Percentiles rank a stretch among this genome's conserved stretches.
Evolutionary conservation across 2,329 filamentous ascomycete species (phyloP).

Genomic region (Neofusicoccum laricinum): DNA sequence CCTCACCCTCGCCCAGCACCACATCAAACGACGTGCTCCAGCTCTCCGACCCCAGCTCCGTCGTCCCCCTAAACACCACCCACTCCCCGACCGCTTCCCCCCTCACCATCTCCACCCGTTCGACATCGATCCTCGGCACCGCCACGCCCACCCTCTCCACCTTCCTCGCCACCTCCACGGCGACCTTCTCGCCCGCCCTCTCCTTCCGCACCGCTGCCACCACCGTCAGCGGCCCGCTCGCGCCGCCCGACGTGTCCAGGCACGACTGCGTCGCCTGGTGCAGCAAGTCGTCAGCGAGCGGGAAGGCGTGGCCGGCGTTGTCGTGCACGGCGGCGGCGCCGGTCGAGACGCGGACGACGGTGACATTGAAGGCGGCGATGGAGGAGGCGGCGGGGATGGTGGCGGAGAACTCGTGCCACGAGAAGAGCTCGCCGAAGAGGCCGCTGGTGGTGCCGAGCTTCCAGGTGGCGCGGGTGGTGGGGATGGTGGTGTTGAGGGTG

Average conservation of each 20-base stretch:
- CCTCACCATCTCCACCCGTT: background rate
- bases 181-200: background rate
- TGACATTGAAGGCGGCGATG: background rate
- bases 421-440: constrained; percentile 5
- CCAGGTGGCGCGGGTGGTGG: background rate
- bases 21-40: constrained; percentile 13
- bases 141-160: background rate
- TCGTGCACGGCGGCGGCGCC: background rate
- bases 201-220: background rate
- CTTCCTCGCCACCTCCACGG: background rate
- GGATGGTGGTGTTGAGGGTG: background rate
- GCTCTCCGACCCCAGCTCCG: background rate
- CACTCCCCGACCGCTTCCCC: background rate
- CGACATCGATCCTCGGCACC: background rate
- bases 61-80: background rate
- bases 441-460: background rate
- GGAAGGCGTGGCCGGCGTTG: background rate
- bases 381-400: background rate
- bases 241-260: background rate
- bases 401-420: constrained; percentile 11
- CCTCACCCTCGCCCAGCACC: background rate
- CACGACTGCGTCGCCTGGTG: background rate
- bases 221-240: background rate
- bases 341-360: background rate
- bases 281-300: background rate